A percentile compares a stretch with the other conserved stretches of the same genome.
These are phyloP conservation scores for Coemansia sp. DNA, from an alignment of 192 early-diverging fungal genomes.

Conservation along the genomic window DNA sequence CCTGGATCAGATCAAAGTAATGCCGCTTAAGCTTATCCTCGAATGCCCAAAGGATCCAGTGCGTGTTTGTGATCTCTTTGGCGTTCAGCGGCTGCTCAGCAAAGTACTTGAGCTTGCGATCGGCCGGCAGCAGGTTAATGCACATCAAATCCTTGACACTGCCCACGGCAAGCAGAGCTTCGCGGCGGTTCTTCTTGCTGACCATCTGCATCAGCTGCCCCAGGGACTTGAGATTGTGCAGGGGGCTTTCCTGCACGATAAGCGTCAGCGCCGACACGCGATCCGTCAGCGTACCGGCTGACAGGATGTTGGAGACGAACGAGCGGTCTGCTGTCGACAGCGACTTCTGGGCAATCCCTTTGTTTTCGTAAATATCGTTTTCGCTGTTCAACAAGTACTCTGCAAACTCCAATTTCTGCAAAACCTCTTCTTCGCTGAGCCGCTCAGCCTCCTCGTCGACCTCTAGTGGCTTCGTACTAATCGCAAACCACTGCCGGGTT, in stretches of 20 bases:
- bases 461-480: constrained; percentile 14
- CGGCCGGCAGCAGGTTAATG: constrained; percentile 70
- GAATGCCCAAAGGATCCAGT: constrained; percentile 90
- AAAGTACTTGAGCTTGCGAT: constrained; percentile 91
- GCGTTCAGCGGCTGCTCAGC: constrained; percentile 80
- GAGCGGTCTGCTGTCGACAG: constrained; percentile 77
- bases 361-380: constrained; percentile 58
- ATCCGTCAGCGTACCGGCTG: constrained; percentile 91
- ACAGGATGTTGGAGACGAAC: constrained; percentile 85
- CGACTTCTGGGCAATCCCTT: constrained; percentile 50
- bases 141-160: constrained; percentile 89
- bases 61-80: constrained; percentile 59
- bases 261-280: constrained; percentile 91
- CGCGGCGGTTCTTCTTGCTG: constrained; percentile 86
- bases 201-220: constrained; percentile 81
- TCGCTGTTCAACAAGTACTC: constrained; percentile 67
- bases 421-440: constrained; percentile 37
- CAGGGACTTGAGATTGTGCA: constrained; percentile 75
- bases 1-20: constrained; percentile 88
- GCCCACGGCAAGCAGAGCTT: constrained; percentile 80
- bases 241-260: constrained; percentile 86
- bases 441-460: constrained; percentile 13
- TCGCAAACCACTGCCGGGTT: constrained; percentile 38
- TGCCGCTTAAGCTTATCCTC: constrained; percentile 91
- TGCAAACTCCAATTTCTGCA: constrained; percentile 54